phyloP scores from a whole-genome alignment of 2,329 filamentous ascomycete genomes.

The Aspergillus fructus region DNA sequence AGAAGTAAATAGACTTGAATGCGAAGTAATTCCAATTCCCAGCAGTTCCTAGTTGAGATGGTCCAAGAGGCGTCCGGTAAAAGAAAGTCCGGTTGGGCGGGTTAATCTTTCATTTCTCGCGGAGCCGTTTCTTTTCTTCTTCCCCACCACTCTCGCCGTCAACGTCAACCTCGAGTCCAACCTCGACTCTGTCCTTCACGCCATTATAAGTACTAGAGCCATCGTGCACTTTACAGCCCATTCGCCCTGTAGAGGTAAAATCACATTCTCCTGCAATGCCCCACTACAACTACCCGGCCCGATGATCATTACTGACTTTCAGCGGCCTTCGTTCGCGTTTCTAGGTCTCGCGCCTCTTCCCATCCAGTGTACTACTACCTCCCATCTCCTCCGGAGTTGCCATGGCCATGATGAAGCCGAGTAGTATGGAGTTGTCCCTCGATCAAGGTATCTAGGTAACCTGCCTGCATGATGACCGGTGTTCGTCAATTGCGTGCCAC shows the following conservation, averaged over 20 bases:
- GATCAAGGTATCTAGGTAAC: conserved; percentile 45
- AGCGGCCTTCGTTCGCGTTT: neutral
- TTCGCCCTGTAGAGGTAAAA: conserved; percentile 1
- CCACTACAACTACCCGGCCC: no score
- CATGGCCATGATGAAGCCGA: conserved; percentile 38
- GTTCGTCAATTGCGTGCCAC: conserved; percentile 29
- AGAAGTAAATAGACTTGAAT: neutral
- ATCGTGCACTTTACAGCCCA: neutral
- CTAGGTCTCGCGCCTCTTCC: conserved; percentile 12
- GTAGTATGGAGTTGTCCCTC: conserved; percentile 39
- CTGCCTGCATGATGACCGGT: conserved; percentile 43
- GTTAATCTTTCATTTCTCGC: neutral
- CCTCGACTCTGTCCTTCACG: neutral
- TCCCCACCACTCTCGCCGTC: neutral
- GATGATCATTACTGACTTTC: conserved; percentile 8
- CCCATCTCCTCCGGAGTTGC: conserved; percentile 16
- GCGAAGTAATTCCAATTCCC: neutral
- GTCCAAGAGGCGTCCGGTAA: neutral
- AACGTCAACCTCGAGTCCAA: neutral
- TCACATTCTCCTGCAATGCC: neutral
- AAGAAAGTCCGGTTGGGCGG: conserved; percentile 8
- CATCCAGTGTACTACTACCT: conserved; percentile 31
- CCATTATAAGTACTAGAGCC: no score
- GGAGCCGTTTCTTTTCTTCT: neutral
- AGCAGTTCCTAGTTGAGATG: neutral